Base-by-base conservation (phyloP, 331 rosid genomes). In the Stylosanthes scabra region DNA sequence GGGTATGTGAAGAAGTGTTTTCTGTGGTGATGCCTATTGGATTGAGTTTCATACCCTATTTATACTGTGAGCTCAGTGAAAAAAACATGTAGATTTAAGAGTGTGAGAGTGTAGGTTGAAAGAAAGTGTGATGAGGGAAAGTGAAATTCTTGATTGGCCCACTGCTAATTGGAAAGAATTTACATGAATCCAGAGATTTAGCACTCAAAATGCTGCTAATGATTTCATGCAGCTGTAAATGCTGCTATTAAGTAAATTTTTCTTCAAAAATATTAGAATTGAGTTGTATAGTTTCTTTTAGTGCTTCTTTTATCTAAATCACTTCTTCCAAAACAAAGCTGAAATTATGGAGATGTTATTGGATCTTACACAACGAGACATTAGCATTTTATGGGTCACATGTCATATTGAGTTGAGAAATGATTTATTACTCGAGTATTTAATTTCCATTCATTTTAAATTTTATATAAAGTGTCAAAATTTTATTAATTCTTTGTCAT, bases 1-100 rank as follows among this genome's bases (percentile, higher is more conserved):
- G 47, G 76, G 59, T 70, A 37, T 40, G 14, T 62, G 65, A 40
- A 46, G 37, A 31, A 31, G 5, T 67, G 82, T 46, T 80, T 80
- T 63, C 58, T 40, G 73, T 57, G 11, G 42, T 81, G 78, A 8
- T 82, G 80, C 71, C 80, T 71, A 64, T 71, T 74, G 71, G 76
- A 28, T 79, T 72, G 77, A 68, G 70, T 79, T 70, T 59, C 79
- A 31, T 66, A 65, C 78, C 78, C 80, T 70, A 88, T 91, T 91
- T 91, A 93, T 91, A 93, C 83, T 42, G 52, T 59, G 75, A 80
- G 59, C 56, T 59, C 42, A 31, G 71, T 47, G 66, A 46, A 70
- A 80, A 74, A 72, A 7, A 41, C 66, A 60, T 80, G 9, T 55
- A 59, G 45, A 45, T 37, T 71, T 15, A 58, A 37, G 57, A 40